Evolutionary conservation across 2,329 filamentous ascomycete species (phyloP).

Genomic region (Penicillium thymicola): DNA sequence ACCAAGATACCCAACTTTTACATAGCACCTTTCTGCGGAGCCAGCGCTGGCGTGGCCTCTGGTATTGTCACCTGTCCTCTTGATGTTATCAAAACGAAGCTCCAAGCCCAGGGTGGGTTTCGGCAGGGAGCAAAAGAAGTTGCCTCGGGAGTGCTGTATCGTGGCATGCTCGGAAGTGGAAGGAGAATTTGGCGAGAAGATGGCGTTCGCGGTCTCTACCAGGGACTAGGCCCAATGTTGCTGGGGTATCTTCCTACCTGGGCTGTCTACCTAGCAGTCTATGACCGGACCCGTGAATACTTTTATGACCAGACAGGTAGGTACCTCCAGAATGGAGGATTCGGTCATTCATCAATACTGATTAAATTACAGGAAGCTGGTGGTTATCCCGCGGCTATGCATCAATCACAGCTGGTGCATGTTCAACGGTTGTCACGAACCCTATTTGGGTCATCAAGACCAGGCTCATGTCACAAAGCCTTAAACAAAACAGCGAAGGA

Average conservation of each 20-base stretch:
- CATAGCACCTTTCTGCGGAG: conserved; percentile 81
- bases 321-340: conserved; percentile 15
- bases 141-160: conserved; percentile 63
- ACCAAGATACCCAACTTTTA: conserved; percentile 53
- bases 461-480: conserved; percentile 87
- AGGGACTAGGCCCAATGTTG: conserved; percentile 89
- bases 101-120: conserved; percentile 92
- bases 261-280: conserved; percentile 97
- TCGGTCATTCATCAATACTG: conserved; percentile 5
- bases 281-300: conserved; percentile 80
- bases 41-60: conserved; percentile 84
- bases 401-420: conserved; percentile 84
- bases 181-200: conserved; percentile 83
- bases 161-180: conserved; percentile 82
- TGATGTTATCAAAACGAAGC: conserved; percentile 98
- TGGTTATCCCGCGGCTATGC: conserved; percentile 82
- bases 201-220: conserved; percentile 84
- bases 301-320: conserved; percentile 65
- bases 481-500: conserved; percentile 52
- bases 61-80: conserved; percentile 94
- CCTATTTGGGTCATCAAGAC: conserved; percentile 99
- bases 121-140: conserved; percentile 40
- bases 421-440: conserved; percentile 91
- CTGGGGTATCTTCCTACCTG: conserved; percentile 95
- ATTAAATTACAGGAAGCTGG: conserved; percentile 59